A percentile compares a stretch with the other conserved stretches of the same genome.
Conservation (phyloP, 768 basidiomycete species). For the Termitomyces sp. region DNA sequence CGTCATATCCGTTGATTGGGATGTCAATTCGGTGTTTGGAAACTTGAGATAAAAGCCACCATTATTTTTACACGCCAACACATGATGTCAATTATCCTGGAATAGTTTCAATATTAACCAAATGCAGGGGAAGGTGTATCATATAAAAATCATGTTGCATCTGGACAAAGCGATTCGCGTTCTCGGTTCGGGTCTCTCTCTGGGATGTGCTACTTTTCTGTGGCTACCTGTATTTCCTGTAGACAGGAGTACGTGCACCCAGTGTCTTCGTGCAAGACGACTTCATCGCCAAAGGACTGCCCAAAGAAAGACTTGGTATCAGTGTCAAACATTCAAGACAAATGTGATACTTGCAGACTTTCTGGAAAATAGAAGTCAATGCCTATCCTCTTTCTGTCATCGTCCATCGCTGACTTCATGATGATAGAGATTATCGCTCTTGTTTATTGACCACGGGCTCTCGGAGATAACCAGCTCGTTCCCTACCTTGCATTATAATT, state of each 20-base stretch:
- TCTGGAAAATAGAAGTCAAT: conserved; percentile 2
- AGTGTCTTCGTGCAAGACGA: neutral
- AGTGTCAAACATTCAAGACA: neutral
- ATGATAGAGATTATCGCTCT: neutral
- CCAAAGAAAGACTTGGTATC: neutral
- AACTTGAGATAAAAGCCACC: neutral
- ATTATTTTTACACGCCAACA: neutral
- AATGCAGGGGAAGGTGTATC: neutral
- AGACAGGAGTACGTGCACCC: neutral
- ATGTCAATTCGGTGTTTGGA: neutral
- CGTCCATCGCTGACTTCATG: neutral
- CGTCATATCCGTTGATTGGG: neutral
- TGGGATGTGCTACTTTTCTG: neutral
- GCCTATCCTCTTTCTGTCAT: neutral
- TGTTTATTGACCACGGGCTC: neutral
- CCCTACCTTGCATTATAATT: neutral
- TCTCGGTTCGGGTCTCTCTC: neutral
- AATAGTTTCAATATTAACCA: neutral
- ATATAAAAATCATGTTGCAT: neutral
- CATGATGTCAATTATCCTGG: neutral
- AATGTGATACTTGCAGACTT: neutral
- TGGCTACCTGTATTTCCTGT: neutral
- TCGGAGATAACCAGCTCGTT: neutral
- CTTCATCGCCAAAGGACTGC: neutral
- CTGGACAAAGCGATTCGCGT: neutral